Evolutionary conservation across 192 early-diverging fungal genomes (phyloP), one percentile per base, ranked within the genome.

Genomic region (Oehlia diaphana): DNA sequence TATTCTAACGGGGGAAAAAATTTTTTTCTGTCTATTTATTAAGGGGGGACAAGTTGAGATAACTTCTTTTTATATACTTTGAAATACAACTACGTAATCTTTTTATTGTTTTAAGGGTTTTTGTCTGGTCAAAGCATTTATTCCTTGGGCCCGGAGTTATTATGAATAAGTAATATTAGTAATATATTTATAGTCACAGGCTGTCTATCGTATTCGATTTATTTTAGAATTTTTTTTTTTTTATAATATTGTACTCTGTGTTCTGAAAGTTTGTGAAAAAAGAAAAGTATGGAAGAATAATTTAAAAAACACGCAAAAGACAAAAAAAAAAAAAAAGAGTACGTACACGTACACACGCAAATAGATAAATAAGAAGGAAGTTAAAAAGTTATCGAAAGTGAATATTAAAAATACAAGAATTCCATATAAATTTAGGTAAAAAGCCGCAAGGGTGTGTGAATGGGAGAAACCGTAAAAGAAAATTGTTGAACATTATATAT

Each of bases 401-500:
- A 69, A 69, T 69, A 69, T 69, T 69, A 31, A 69, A 28, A 69
- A 69, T 39, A 42, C 33, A 39, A 69, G 28, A 37, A 69, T 35
- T 35, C 28, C 28, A 39, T 4, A 39, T 21, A 69, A 39, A 39
- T 58, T 58, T 19, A 58, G 53, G 16, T 10, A 31, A 21, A 19
- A 28, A 39, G 67, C 35, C 28, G 31, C 67, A 69, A 69, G 35
- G 7, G 19, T 19, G 16, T 19, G 42, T 19, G 16, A 3, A 35
- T 69, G 35, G 35, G 28, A 21, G 33, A 69, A 37, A 35, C 67
- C 35, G 67, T 69, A 26, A 19, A 69, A 39, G 33, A 37, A 69
- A 69, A 16, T 31, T 19, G 33, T 37, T 9, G 31, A 37, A 35
- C 35, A 35, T 58, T 58, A 58, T 58, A 19, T 58, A 58, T 58